Percentiles rank a stretch among this genome's conserved stretches.
Evolutionary conservation across 768 basidiomycete genomes (phyloP).

Genomic region (Kwoniella botswanensis): DNA sequence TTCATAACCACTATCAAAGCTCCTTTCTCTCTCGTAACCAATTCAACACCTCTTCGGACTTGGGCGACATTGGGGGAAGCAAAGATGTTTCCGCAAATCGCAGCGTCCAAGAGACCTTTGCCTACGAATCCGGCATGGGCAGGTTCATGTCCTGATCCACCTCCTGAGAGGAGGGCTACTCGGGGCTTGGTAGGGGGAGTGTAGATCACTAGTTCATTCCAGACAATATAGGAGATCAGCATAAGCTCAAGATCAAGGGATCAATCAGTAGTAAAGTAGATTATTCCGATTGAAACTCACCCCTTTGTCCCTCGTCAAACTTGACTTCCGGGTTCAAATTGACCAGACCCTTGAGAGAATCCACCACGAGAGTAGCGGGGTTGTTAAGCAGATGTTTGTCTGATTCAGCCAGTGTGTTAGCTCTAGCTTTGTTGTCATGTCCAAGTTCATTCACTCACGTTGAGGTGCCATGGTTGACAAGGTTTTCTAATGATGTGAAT

Average conservation of each 20-base stretch:
- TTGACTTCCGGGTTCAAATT: slow-evolving; percentile 71
- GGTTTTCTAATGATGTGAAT: not conserved
- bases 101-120: slow-evolving; percentile 77
- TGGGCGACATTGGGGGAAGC: slow-evolving; percentile 87
- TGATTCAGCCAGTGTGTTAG: slow-evolving; percentile 2
- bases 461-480: slow-evolving; percentile 9
- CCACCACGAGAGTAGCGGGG: slow-evolving; percentile 72
- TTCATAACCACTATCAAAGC: slow-evolving; percentile 54
- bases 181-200: slow-evolving; percentile 23
- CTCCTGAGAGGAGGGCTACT: slow-evolving; percentile 67
- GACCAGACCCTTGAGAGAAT: slow-evolving; percentile 73
- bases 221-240: not conserved
- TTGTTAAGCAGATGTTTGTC: slow-evolving; percentile 80
- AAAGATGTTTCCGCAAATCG: slow-evolving; percentile 87
- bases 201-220: slow-evolving; percentile 17
- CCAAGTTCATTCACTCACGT: slow-evolving; percentile 6
- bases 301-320: slow-evolving; percentile 74
- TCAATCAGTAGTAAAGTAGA: not conserved
- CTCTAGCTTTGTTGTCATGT: not conserved
- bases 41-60: slow-evolving; percentile 77
- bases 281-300: slow-evolving; percentile 58
- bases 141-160: slow-evolving; percentile 76
- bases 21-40: slow-evolving; percentile 60
- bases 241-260: not conserved
- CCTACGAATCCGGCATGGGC: slow-evolving; percentile 90